Evolutionary conservation across 2,329 filamentous ascomycete genomes (phyloP).

Genomic region (Aspergillus arachidicola): DNA sequence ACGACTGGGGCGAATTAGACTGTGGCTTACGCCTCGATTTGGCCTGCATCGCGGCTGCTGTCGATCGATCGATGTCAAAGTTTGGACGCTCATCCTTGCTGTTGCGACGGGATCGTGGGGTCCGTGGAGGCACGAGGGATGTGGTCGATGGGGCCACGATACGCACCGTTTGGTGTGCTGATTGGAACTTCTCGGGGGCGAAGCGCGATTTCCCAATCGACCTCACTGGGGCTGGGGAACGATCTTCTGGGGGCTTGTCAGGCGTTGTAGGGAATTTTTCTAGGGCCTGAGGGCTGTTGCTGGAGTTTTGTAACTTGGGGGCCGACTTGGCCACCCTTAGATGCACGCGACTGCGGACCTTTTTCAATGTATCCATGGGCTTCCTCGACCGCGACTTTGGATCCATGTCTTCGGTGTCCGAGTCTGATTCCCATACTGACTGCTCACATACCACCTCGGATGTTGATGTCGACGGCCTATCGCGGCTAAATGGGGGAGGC

Average conservation of each 20-base stretch:
- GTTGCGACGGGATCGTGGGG: constrained; percentile 26
- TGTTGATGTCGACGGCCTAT: constrained; percentile 37
- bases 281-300: constrained; percentile 15
- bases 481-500: constrained; percentile 28
- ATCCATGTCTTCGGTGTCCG: constrained; percentile 37
- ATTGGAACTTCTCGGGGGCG: constrained; percentile 27
- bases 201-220: constrained; percentile 24
- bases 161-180: constrained; percentile 35
- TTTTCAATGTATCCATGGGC: constrained; percentile 43
- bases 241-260: constrained; percentile 23
- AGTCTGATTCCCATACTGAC: constrained; percentile 46
- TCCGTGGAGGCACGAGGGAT: constrained; percentile 32
- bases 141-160: constrained; percentile 41
- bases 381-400: constrained; percentile 39
- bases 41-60: constrained; percentile 40
- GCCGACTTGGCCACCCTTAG: constrained; percentile 42
- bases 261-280: constrained; percentile 36
- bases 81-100: constrained; percentile 25
- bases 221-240: constrained; percentile 20
- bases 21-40: constrained; percentile 36
- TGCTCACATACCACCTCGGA: constrained; percentile 39
- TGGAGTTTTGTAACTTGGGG: constrained; percentile 33
- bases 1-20: constrained; percentile 30
- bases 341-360: constrained; percentile 44
- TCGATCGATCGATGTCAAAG: constrained; percentile 36